phyloP scores from a whole-genome alignment of 1,139 yeast genomes.

The Candida neerlandica region DNA sequence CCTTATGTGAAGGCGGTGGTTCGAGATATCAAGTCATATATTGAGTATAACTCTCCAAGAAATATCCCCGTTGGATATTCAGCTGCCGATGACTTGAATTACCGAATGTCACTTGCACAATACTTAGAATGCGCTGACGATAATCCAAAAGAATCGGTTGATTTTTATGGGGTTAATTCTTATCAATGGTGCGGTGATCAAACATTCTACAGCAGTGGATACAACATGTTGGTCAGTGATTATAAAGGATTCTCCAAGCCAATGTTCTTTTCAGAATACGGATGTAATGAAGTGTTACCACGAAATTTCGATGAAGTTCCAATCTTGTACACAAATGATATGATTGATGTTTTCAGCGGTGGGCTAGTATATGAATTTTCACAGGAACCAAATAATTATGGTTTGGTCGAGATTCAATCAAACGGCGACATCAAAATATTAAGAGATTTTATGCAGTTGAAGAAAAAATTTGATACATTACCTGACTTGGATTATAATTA shows the following conservation, averaged over 20 bases:
- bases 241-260: constrained; percentile 74
- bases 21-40: constrained; percentile 77
- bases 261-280: constrained; percentile 87
- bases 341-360: constrained; percentile 85
- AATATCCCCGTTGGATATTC: constrained; percentile 88
- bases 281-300: constrained; percentile 85
- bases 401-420: constrained; percentile 65
- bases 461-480: constrained; percentile 44
- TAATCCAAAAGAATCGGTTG: constrained; percentile 63
- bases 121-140: constrained; percentile 78
- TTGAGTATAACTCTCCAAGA: constrained; percentile 59
- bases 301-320: constrained; percentile 79
- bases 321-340: constrained; percentile 68
- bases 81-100: constrained; percentile 88
- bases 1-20: constrained; percentile 75
- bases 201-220: constrained; percentile 81
- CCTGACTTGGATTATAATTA: constrained; percentile 29
- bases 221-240: constrained; percentile 69
- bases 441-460: constrained; percentile 56
- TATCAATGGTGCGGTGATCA: constrained; percentile 98
- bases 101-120: constrained; percentile 73
- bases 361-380: constrained; percentile 92
- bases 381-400: constrained; percentile 87
- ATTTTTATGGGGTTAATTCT: constrained; percentile 93
- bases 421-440: constrained; percentile 59